Evolutionary conservation across 2,329 filamentous ascomycete species (phyloP).

Genomic region (Nemania sp.): DNA sequence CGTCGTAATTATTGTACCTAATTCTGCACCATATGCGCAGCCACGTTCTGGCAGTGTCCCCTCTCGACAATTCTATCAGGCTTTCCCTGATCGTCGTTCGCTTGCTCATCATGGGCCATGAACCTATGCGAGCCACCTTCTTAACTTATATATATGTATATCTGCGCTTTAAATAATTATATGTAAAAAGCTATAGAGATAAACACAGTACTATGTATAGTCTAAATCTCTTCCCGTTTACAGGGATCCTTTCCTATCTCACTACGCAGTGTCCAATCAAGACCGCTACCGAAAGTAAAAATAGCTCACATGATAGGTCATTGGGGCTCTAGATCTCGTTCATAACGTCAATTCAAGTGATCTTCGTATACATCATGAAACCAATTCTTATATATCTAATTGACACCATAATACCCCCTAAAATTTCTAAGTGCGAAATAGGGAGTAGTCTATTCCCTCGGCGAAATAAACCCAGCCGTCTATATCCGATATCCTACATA

Average conservation of each 20-base stretch:
- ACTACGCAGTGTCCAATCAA: not conserved
- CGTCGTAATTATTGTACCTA: too few relatives aligned
- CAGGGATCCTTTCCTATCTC: not conserved
- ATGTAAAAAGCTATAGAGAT: not conserved
- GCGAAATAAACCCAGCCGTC: not conserved
- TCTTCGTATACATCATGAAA: too few relatives aligned
- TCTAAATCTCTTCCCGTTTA: not conserved
- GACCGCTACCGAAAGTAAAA: not conserved
- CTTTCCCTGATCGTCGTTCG: too few relatives aligned
- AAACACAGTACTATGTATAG: not conserved
- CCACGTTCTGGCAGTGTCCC: too few relatives aligned
- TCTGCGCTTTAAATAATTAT: not conserved
- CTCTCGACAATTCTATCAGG: too few relatives aligned
- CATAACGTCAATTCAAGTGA: too few relatives aligned
- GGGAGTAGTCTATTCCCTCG: too few relatives aligned
- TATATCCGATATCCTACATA: constrained; percentile 20
- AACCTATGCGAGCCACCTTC: too few relatives aligned
- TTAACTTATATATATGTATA: not conserved
- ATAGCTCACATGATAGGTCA: not conserved
- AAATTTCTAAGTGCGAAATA: not conserved
- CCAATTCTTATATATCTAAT: too few relatives aligned
- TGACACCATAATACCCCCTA: not conserved
- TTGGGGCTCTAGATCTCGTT: not conserved
- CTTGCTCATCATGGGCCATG: too few relatives aligned
- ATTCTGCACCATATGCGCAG: too few relatives aligned